Evolutionary conservation across 345 rosid species (phyloP), one percentile per base, ranked within the genome.

Genomic region (Garcia nutans): DNA sequence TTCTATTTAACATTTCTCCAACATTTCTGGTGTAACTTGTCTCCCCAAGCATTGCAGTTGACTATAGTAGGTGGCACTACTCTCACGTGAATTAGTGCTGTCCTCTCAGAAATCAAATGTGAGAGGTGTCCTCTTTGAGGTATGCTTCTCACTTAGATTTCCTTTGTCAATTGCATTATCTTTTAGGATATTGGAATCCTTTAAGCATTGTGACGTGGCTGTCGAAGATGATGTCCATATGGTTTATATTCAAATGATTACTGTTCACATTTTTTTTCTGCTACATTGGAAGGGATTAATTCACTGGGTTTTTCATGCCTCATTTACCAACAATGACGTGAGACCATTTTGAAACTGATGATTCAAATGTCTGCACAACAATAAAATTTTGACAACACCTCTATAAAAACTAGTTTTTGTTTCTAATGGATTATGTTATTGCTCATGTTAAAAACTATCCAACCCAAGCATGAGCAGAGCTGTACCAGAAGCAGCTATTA

Each of bases 41-140:
- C 70, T 76, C 76, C 79, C 83, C 74, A 71, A 82, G 84, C 78
- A 80, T 80, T 84, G 90, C 88, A 73, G 87, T 81, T 74, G 79
- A 80, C 82, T 82, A 67, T 82, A 78, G 68, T 79, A 60, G 79
- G 75, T 84, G 86, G 82, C 80, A 72, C 71, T 77, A 70, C 73
- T 70, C 76, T 83, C 85, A 66, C 78, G 79, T 81, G 84, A 83
- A 78, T 77, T 77, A 73, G 72, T 77, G 77, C 68, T 84, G 78
- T 80, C 77, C 65, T 75, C 74, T 77, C 87, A 75, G 82, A 74
- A 78, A 65, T 85, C 83, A 70, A 37, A 66, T 73, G 86, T 87
- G 89, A 85, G 90, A 84, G 82, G 86, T 67, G 78, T 83, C 87
- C 92, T 87, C 86, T 45, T 81, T 79, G 88, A 83, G 86, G 88